Conservation (phyloP, 495 filamentous ascomycete genomes). For the Trichodelitschia bisporula region DNA sequence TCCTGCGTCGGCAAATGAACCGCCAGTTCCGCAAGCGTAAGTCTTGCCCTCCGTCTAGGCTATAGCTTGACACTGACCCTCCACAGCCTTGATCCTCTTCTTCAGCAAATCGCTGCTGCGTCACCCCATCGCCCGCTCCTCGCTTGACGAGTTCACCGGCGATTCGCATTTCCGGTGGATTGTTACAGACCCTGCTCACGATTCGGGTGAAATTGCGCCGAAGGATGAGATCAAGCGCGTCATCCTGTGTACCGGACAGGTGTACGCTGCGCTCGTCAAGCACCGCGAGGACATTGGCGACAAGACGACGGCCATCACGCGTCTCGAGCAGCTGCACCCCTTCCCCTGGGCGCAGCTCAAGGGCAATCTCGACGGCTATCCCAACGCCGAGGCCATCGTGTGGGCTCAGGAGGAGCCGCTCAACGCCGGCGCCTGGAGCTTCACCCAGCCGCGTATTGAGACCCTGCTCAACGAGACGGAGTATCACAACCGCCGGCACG, state of each 20-base stretch:
- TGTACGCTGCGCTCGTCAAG: conserved; percentile 75
- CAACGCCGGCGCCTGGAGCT: conserved; percentile 89
- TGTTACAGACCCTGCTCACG: conserved; percentile 68
- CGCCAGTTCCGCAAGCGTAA: conserved; percentile 96
- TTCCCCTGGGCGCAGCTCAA: conserved; percentile 95
- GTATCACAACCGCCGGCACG: conserved; percentile 78
- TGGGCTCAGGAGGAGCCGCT: conserved; percentile 95
- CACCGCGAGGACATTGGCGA: conserved; percentile 64
- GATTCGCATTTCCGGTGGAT: conserved; percentile 93
- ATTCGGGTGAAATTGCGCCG: conserved; percentile 41
- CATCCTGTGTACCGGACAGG: conserved; percentile 84
- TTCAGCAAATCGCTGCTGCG: conserved; percentile 90
- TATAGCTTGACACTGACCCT: conserved; percentile 15
- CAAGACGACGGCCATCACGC: conserved; percentile 75
- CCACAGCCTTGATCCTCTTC: conserved; percentile 70
- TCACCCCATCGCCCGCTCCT: conserved; percentile 72
- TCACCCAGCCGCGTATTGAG: conserved; percentile 86
- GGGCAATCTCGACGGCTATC: conserved; percentile 88
- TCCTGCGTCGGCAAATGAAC: conserved; percentile 91
- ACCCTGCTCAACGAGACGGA: conserved; percentile 77
- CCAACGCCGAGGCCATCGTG: conserved; percentile 88
- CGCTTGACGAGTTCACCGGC: conserved; percentile 68
- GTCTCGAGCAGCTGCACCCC: conserved; percentile 90
- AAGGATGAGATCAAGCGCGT: conserved; percentile 79
- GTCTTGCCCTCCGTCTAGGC: conserved; percentile 12